Base-by-base conservation (phyloP, 1,284 basidiomycete species). In the Irpex sp. region DNA sequence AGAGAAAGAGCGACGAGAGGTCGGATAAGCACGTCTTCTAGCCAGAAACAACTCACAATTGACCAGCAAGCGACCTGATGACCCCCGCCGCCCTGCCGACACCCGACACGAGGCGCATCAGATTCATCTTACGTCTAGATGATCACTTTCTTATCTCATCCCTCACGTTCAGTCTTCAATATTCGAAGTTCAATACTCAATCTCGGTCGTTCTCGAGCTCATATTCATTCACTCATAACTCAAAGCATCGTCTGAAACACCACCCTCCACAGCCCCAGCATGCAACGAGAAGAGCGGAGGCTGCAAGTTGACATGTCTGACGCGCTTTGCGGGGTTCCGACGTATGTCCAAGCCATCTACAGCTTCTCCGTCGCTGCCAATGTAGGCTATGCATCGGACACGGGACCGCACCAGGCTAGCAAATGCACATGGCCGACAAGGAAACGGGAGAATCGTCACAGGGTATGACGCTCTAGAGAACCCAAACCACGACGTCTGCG, bases 1-100 rank as follows among this genome's bases (percentile, higher is more conserved):
- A 59, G 58, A 36, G 46, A 50, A 62, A 50, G 58, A 62, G 26
- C 21, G 53, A 31, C 21, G 33, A 31, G n/a, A 33, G 33, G 53
- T 31, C 53, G 53, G 53, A 36, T 55, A 33, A 33, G 19, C 26
- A 33, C 39, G 21, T 31, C 31, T 26, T 55, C 26, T 31, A 19
- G 15, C 49, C 53, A 55, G 53, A 31, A 36, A 55, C 53, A 33
- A 15, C 33, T 31, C 53, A 55, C 53, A 55, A 55, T 55, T 55
- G 53, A 55, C 53, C 57, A 43, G 37, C 57, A 37, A 58, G 19
- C 36, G 37, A 37, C 39, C 39, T 43, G 39, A 43, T 43, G 39
- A 43, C 26, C 36, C 17, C 43, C 17, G 39, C 57, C 36, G 37
- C 57, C 8, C 8, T 17, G 17, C 50, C 39, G 39, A 43, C 39